A percentile compares a stretch with the other conserved stretches of the same genome.
phyloP scores from a whole-genome alignment of 2,329 filamentous ascomycete genomes.

The Cryphonectria radicalis region DNA sequence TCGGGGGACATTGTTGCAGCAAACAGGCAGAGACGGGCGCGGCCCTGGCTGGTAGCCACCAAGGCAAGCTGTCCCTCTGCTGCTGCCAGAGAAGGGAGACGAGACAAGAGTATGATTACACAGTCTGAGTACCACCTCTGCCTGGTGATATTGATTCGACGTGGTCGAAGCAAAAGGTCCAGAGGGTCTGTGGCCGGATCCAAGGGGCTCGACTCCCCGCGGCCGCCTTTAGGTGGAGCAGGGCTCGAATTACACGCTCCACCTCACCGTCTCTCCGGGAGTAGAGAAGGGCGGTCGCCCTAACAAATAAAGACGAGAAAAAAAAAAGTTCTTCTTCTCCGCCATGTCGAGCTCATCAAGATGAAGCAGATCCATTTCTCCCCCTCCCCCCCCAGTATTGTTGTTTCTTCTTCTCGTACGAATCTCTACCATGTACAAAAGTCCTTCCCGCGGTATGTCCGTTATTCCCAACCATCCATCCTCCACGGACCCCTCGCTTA shows the following conservation, averaged over 20 bases:
- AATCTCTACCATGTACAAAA: neutral
- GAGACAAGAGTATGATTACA: neutral
- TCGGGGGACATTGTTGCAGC: neutral
- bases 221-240: constrained; percentile 15
- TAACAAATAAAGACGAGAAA: constrained; percentile 5
- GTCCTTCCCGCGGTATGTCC: neutral
- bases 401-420: neutral
- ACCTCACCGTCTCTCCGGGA: constrained; percentile 20
- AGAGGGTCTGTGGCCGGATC: constrained; percentile 5
- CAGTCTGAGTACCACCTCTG: neutral
- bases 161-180: neutral
- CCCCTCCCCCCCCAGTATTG: neutral
- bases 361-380: neutral
- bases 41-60: neutral
- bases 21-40: neutral
- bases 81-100: neutral
- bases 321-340: neutral
- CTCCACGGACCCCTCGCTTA: neutral
- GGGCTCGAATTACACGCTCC: constrained; percentile 8
- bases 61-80: neutral
- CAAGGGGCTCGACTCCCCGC: constrained; percentile 14
- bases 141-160: constrained; percentile 7
- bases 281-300: constrained; percentile 10
- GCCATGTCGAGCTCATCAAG: constrained; percentile 6
- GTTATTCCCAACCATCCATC: neutral